A percentile compares a stretch with the other conserved stretches of the same genome.
These are phyloP conservation scores for Cyclotella sp. DNA, from an alignment of 108 stramenopile genomes.

Conservation along the genomic window DNA sequence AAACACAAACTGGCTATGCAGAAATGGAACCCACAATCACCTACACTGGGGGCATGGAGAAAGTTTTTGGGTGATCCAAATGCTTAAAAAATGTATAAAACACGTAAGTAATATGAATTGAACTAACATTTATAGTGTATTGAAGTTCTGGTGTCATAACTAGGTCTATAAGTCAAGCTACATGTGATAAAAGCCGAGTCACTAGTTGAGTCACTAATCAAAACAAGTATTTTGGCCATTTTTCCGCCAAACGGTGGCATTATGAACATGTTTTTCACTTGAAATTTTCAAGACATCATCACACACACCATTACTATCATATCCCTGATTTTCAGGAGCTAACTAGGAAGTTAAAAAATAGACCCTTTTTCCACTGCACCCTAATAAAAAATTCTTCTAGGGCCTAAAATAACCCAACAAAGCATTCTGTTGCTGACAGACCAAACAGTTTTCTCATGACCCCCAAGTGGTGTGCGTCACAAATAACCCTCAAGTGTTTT, in stretches of 20 bases:
- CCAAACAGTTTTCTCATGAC: no score
- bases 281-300: no score
- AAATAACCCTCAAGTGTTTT: no score
- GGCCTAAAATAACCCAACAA: no score
- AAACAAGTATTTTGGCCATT: neutral
- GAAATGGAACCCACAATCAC: neutral
- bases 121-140: no score
- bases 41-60: neutral
- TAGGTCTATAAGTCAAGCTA: neutral
- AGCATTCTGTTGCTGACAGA: no score
- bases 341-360: no score
- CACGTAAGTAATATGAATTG: neutral
- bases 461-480: no score
- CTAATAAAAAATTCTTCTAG: no score
- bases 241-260: neutral
- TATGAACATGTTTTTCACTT: neutral
- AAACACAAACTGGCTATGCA: neutral
- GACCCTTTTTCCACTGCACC: no score
- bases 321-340: no score
- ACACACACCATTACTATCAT: no score
- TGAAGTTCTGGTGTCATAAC: neutral
- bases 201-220: conserved; percentile 12
- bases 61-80: neutral
- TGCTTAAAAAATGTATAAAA: neutral
- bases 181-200: neutral